phyloP scores from a whole-genome alignment of 306 rosid species.

The Quercus ilex region DNA sequence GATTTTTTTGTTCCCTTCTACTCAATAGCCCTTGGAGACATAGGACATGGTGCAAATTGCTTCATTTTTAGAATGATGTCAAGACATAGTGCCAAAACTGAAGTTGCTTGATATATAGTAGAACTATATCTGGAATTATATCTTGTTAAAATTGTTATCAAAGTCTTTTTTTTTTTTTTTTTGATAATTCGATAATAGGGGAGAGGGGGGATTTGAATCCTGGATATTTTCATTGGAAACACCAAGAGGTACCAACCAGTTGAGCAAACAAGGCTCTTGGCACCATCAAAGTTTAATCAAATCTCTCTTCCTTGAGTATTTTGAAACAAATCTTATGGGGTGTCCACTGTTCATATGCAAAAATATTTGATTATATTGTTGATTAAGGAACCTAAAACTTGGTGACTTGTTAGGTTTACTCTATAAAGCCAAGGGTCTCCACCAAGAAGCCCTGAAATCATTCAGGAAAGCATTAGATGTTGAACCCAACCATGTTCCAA shows the following conservation, averaged over 20 bases:
- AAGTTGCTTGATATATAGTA: background rate
- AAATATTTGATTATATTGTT: too few species aligned
- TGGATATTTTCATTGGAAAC: too few species aligned
- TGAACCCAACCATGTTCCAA: slow-evolving; percentile 67
- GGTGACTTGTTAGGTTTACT: slow-evolving; percentile 53
- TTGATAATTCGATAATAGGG: too few species aligned
- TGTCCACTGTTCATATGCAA: too few species aligned
- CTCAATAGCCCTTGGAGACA: background rate
- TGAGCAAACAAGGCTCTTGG: background rate
- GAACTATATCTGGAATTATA: background rate
- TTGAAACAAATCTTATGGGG: too few species aligned
- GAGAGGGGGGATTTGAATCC: too few species aligned
- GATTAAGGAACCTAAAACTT: background rate
- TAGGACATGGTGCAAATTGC: background rate
- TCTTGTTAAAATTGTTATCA: background rate
- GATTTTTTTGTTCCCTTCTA: background rate
- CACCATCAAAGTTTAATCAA: background rate
- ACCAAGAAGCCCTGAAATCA: slow-evolving; percentile 68
- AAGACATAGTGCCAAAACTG: background rate
- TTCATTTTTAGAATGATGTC: background rate
- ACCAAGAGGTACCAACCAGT: too few species aligned
- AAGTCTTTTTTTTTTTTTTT: too few species aligned
- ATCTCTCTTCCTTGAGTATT: background rate
- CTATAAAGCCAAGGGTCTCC: slow-evolving; percentile 65
- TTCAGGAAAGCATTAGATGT: slow-evolving; percentile 70